Conservation (phyloP, 805 yeast species). For the Starmerella scarabaei region DNA sequence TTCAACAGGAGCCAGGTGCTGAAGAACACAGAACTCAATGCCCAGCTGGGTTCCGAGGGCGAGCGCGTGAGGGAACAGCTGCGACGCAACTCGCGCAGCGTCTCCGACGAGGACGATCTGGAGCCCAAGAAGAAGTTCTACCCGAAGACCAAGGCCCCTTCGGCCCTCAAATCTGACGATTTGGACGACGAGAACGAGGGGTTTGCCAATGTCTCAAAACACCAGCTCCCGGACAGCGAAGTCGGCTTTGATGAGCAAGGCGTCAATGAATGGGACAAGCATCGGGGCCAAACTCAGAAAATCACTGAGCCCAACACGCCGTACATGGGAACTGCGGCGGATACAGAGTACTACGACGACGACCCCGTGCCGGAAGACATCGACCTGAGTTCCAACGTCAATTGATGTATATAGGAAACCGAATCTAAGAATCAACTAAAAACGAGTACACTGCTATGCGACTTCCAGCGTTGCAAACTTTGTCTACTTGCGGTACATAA, state of each 20-base stretch:
- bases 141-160: constrained; percentile 24
- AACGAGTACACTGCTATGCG: too few relatives aligned
- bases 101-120: neutral
- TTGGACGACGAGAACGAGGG: constrained; percentile 16
- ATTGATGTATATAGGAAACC: too few relatives aligned
- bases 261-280: constrained; percentile 18
- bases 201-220: constrained; percentile 10
- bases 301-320: constrained; percentile 24
- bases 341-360: constrained; percentile 24
- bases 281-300: constrained; percentile 21
- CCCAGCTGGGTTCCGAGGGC: constrained; percentile 28
- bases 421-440: too few relatives aligned
- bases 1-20: constrained; percentile 54
- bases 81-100: constrained; percentile 1
- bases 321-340: constrained; percentile 22
- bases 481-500: too few relatives aligned
- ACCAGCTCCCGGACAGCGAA: too few relatives aligned
- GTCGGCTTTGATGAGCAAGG: constrained; percentile 20
- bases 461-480: too few relatives aligned
- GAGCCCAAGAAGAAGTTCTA: constrained; percentile 10
- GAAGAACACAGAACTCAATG: constrained; percentile 65
- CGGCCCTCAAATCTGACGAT: constrained; percentile 10
- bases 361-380: constrained; percentile 21
- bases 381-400: constrained; percentile 12
- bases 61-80: constrained; percentile 14